Conservation (phyloP, 345 rosid species). For the Eucalyptus urophylla region DNA sequence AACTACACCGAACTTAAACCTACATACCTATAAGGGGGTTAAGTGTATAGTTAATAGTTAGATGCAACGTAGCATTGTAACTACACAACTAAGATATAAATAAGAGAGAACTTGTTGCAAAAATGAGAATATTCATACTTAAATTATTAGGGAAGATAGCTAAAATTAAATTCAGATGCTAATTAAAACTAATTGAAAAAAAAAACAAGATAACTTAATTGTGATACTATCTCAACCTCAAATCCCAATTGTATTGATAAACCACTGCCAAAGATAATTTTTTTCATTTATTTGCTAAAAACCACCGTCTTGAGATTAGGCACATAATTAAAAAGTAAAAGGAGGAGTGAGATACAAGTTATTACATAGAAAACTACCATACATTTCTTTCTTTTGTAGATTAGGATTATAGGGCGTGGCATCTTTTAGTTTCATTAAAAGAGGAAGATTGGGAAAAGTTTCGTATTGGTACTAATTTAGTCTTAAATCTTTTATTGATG, state of each 20-base stretch:
- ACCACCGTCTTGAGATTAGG: not conserved
- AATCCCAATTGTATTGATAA: not conserved
- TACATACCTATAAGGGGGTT: too few species aligned
- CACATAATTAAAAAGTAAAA: not conserved
- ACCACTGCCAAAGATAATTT: not conserved
- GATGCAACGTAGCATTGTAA: not conserved
- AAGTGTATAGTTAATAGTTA: too few species aligned
- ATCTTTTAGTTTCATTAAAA: not conserved
- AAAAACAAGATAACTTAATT: not conserved
- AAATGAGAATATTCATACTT: not conserved
- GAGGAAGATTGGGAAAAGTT: not conserved
- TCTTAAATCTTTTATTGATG: too few species aligned
- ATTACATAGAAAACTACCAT: not conserved
- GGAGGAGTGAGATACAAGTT: not conserved
- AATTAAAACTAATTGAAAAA: not conserved
- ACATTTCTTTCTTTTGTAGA: not conserved
- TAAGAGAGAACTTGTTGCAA: not conserved
- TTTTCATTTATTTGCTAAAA: not conserved
- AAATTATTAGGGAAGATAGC: not conserved
- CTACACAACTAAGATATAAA: not conserved
- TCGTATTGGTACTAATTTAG: too few species aligned
- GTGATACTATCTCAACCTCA: not conserved
- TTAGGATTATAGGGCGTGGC: not conserved
- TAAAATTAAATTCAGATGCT: not conserved
- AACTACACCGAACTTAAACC: too few species aligned